Percentiles rank a stretch among this genome's conserved stretches.
Conservation (phyloP, 768 basidiomycete genomes). For the Mycena belliarum region DNA sequence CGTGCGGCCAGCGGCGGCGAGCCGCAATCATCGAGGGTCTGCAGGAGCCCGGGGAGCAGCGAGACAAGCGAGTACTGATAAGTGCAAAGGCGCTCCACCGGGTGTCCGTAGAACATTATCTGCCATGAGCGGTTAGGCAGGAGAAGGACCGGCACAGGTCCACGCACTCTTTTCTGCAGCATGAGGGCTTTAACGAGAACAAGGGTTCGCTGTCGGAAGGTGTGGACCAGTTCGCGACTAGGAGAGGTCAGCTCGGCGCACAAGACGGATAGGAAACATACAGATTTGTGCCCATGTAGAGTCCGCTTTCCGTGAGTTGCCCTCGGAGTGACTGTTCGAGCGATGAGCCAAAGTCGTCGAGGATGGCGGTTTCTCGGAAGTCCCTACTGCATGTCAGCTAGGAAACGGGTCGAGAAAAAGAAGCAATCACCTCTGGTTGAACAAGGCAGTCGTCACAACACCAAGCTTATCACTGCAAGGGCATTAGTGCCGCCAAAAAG, state of each 20-base stretch:
- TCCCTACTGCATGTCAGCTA: slow-evolving; percentile 46
- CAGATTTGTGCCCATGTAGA: slow-evolving; percentile 84
- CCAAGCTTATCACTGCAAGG: slow-evolving; percentile 82
- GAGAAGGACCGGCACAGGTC: not conserved
- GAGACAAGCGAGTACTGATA: slow-evolving; percentile 98
- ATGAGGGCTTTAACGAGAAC: slow-evolving; percentile 94
- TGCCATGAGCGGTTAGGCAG: slow-evolving; percentile 30
- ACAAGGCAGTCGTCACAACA: slow-evolving; percentile 90
- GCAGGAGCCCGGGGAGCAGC: slow-evolving; percentile 85
- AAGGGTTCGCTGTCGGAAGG: slow-evolving; percentile 89
- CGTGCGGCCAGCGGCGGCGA: slow-evolving; percentile 78
- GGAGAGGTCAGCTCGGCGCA: not conserved
- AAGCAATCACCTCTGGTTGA: slow-evolving; percentile 59
- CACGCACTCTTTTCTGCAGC: slow-evolving; percentile 82
- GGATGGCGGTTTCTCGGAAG: slow-evolving; percentile 82
- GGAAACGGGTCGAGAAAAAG: not conserved
- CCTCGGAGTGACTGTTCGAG: slow-evolving; percentile 74
- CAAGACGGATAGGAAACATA: not conserved
- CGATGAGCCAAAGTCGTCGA: slow-evolving; percentile 84
- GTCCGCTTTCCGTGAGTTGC: slow-evolving; percentile 87
- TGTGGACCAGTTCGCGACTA: slow-evolving; percentile 82
- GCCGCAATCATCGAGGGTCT: slow-evolving; percentile 89
- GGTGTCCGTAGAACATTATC: slow-evolving; percentile 97
- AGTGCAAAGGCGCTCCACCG: slow-evolving; percentile 93
- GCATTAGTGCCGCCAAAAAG: not conserved